Conservation (phyloP, 345 rosid species). For the Populus davidiana region DNA sequence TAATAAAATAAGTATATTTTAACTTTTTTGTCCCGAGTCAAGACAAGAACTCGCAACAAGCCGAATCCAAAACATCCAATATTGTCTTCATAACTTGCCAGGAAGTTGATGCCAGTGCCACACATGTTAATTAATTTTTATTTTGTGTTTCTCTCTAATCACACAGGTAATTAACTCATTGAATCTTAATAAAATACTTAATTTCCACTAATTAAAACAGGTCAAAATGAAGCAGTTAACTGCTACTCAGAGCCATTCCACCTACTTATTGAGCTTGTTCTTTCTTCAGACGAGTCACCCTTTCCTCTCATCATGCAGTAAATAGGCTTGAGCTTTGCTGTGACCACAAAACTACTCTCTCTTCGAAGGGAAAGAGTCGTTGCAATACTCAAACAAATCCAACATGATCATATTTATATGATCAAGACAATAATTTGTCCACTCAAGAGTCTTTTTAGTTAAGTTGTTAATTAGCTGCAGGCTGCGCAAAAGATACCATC, state of each 20-base stretch:
- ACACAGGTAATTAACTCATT: too few species aligned
- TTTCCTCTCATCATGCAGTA: conserved; percentile 24
- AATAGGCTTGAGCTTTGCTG: conserved; percentile 10
- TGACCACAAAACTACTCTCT: conserved; percentile 1
- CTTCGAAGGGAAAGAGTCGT: conserved; percentile 5
- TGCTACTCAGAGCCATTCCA: conserved; percentile 19
- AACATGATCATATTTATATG: not conserved
- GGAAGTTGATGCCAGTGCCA: not conserved
- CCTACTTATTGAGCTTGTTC: not conserved
- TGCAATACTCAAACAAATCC: conserved; percentile 19
- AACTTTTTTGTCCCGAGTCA: not conserved
- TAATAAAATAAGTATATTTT: too few species aligned
- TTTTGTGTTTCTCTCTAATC: not conserved
- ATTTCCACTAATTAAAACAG: not conserved
- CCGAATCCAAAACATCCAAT: not conserved
- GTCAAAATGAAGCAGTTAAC: not conserved
- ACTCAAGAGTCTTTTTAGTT: not conserved
- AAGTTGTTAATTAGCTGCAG: not conserved
- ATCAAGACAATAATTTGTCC: not conserved
- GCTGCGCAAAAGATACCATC: not conserved
- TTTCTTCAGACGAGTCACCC: conserved; percentile 14
- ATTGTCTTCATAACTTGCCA: not conserved
- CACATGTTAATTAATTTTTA: not conserved
- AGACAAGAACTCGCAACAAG: not conserved
- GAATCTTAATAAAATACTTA: not conserved